Evolutionary conservation across 257 asterid genomes (phyloP).

Genomic region (Forsythia viridissima): DNA sequence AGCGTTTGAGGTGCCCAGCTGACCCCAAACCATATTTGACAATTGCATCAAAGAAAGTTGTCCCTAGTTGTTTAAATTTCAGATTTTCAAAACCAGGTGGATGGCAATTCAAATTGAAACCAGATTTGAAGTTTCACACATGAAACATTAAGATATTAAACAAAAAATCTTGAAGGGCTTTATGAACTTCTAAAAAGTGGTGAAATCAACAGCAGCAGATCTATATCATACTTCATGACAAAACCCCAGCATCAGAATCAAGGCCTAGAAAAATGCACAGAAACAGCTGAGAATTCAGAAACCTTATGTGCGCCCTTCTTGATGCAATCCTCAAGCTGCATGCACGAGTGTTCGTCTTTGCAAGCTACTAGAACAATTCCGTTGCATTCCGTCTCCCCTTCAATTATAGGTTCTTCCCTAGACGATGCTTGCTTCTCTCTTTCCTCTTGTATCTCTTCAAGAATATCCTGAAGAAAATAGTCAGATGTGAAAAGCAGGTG

Average conservation of each 20-base stretch:
- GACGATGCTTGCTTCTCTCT: conserved; percentile 53
- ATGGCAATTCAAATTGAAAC: not conserved
- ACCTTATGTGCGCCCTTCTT: conserved; percentile 74
- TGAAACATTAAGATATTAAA: conserved; percentile 1
- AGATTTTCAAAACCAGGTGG: not conserved
- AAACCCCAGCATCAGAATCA: not conserved
- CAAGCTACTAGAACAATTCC: conserved; percentile 85
- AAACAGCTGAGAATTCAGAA: conserved; percentile 13
- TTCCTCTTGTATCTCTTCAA: conserved; percentile 77
- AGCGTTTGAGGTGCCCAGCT: not conserved
- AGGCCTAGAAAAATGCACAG: conserved; percentile 7
- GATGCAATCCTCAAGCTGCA: conserved; percentile 91
- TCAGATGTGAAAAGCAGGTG: conserved; percentile 11
- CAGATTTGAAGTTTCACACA: not conserved
- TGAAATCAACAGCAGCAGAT: not conserved
- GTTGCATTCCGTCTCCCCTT: conserved; percentile 39
- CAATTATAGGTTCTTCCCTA: conserved; percentile 42
- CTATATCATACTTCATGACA: not conserved
- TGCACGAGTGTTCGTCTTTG: conserved; percentile 89
- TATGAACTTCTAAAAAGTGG: conserved; percentile 2
- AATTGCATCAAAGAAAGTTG: not conserved
- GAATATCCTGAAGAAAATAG: conserved; percentile 64
- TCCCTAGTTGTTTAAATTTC: not conserved
- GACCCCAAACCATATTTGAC: not conserved
- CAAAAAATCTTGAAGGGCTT: not conserved